Evolutionary conservation across 768 basidiomycete species (phyloP), one percentile per base, ranked within the genome.

Genomic region (Coprinellus aureogranulatus): DNA sequence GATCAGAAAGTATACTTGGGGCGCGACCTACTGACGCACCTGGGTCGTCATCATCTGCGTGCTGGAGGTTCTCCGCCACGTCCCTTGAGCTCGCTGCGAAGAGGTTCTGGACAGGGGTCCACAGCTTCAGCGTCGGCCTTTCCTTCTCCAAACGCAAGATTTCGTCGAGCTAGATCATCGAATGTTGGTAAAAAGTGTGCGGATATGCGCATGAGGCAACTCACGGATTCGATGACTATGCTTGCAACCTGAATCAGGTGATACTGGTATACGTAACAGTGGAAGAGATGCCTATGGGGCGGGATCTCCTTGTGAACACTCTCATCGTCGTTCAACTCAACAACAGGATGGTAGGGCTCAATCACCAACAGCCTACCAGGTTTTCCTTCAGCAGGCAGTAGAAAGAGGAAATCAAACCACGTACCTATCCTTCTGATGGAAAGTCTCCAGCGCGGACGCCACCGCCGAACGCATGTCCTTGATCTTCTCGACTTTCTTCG

Each of bases 231-330:
- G 11, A 75, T 56, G 0, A 79, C 57, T 44, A 76, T 70, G 2
- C 54, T 64, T 1, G 75, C 64, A 28, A 78, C 70, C 51, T 75
- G 77, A 23, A 77, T 71, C 28, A 80, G 65, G 61, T 81, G 81
- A 61, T 80, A 82, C 55, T 92, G 87, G 66, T 88, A 90, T 27
- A 88, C 81, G 62, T 86, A 91, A 50, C 85, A 88, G 55, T 89
- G 75, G 62, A 92, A 92, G 8, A 92, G 72, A 65, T 85, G 83
- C 40, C 85, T 81, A 68, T 90, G 89, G 0, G 85, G 81, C 0
- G 82, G 84, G 12, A 77, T 70, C 28, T 57, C 57, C 12, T 56
- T 37, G 6, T 81, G 78, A 4, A 5, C 16, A n/a, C 27, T 26
- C n/a, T 70, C 59, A 14, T 69, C 66, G n/a, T 69, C 69, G 2